Conservation (phyloP, 2,329 filamentous ascomycete genomes). For the Sporothrix pseudoabietina region DNA sequence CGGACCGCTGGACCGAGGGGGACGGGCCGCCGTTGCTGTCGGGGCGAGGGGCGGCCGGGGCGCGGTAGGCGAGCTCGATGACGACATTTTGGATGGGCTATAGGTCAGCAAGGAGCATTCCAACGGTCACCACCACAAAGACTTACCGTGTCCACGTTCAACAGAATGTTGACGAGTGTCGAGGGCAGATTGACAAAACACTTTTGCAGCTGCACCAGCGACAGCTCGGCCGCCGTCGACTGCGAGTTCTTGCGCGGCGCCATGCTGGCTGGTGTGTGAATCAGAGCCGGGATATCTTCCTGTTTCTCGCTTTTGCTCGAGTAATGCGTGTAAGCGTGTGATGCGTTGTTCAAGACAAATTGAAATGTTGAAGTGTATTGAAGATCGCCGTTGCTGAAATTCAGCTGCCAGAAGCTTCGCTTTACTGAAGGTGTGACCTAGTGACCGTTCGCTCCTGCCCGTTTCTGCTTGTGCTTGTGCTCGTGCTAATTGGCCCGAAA, state of each 20-base stretch:
- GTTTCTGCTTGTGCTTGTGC: constrained; percentile 25
- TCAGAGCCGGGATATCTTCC: background rate
- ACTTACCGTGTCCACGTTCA: constrained; percentile 86
- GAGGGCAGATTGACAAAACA: constrained; percentile 92
- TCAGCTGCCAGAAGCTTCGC: constrained; percentile 9
- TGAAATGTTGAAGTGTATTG: background rate
- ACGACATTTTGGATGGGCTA: constrained; percentile 94
- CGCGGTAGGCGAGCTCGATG: constrained; percentile 82
- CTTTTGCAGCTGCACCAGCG: constrained; percentile 84
- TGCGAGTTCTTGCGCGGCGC: constrained; percentile 57
- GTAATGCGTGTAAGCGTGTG: background rate
- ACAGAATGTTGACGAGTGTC: constrained; percentile 78
- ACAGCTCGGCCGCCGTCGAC: constrained; percentile 77
- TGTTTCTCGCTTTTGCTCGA: background rate
- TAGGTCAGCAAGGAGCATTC: background rate
- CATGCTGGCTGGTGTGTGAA: constrained; percentile 42
- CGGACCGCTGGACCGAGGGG: constrained; percentile 55
- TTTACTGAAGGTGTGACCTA: background rate
- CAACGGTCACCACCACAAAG: constrained; percentile 1
- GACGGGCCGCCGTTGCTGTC: constrained; percentile 44
- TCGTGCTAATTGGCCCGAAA: constrained; percentile 29
- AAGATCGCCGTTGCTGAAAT: constrained; percentile 8
- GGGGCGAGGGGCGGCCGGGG: constrained; percentile 53
- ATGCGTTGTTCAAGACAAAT: background rate
- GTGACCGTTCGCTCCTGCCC: constrained; percentile 5